Base-by-base conservation (phyloP, 306 rosid genomes). In the Purshia tridentata region DNA sequence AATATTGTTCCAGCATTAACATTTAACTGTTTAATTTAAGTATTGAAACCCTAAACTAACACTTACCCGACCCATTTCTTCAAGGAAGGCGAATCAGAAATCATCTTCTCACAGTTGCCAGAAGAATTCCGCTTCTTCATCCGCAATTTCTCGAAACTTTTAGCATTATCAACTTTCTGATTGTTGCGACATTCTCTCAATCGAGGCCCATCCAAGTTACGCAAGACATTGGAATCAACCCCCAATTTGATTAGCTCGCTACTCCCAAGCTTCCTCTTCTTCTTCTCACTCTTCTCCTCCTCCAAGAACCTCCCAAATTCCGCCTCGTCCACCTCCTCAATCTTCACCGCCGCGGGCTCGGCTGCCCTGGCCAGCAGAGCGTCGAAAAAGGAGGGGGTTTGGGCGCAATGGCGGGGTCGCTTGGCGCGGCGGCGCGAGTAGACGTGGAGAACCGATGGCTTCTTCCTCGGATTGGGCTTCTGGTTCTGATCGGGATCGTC, bases 51-150 rank as follows among this genome's bases (percentile, higher is more conserved):
- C 76, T 53, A 55, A 23, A 64, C 35, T 14, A 20, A 35, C 0
- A 52, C 57, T 56, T 65, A 94, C 99, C 84, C 78, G 64, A 87
- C 87, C 99, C 99, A 94, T 90, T 83, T 83, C 90, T 86, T 94
- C 22, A 79, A 73, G 5, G 85, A 9, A 54, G 85, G 82, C 29
- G 89, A 82, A 52, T 88, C 92, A 12, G 84, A 70, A 48, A 77
- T 19, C 46, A 69, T 12, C 73, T 79, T 91, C 2, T 82, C 84
- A 9, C 57, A 49, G 69, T 83, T 83, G 51, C 59, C 86, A 60
- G 48, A 55, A 20, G 90, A 75, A 76, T 60, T 80, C 54, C 75
- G 80, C 85, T 81, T 87, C 61, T 67, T 75, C 67, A 64, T 84
- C 75, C 73, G 77, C 74, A 46, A 73, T 76, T 45, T 72, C 74